Percentiles rank a stretch among this genome's conserved stretches.
These are phyloP conservation scores for Hypholoma sublateritium DNA, from an alignment of 768 basidiomycete genomes.

Conservation along the genomic window DNA sequence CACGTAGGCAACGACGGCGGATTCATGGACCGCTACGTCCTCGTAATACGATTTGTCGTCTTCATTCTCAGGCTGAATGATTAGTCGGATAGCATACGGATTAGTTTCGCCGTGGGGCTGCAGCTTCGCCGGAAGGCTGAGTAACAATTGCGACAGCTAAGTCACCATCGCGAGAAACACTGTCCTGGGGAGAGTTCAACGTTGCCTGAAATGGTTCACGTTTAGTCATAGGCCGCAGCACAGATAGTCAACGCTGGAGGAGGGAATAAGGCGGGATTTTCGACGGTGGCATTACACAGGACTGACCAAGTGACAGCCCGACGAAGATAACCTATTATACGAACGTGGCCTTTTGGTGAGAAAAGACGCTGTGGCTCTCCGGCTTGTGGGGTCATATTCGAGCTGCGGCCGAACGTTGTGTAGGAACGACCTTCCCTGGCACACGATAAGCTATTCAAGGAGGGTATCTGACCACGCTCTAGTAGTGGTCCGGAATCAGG, in stretches of 20 bases:
- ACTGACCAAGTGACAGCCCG: slow-evolving; percentile 6
- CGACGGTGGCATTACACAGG: not conserved
- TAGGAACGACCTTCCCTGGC: not conserved
- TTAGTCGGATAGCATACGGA: too few relatives aligned
- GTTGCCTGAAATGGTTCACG: not conserved
- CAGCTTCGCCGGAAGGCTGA: too few relatives aligned
- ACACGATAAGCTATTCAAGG: slow-evolving; percentile 9
- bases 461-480: slow-evolving; percentile 2
- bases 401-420: slow-evolving; percentile 4
- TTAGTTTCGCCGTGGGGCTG: too few relatives aligned
- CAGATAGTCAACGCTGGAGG: not conserved
- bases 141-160: too few relatives aligned
- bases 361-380: not conserved
- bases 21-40: too few relatives aligned
- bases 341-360: not conserved
- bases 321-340: slow-evolving; percentile 2
- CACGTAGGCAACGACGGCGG: too few relatives aligned
- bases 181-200: not conserved
- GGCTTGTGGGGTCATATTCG: slow-evolving; percentile 3
- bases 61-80: too few relatives aligned
- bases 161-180: slow-evolving; percentile 7
- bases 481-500: slow-evolving; percentile 6
- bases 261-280: not conserved
- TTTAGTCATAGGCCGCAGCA: not conserved
- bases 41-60: too few relatives aligned